Percentiles rank a stretch among this genome's conserved stretches.
These are phyloP conservation scores for Colletotrichum graminicola DNA, from an alignment of 2,329 filamentous ascomycete genomes.

Conservation along the genomic window DNA sequence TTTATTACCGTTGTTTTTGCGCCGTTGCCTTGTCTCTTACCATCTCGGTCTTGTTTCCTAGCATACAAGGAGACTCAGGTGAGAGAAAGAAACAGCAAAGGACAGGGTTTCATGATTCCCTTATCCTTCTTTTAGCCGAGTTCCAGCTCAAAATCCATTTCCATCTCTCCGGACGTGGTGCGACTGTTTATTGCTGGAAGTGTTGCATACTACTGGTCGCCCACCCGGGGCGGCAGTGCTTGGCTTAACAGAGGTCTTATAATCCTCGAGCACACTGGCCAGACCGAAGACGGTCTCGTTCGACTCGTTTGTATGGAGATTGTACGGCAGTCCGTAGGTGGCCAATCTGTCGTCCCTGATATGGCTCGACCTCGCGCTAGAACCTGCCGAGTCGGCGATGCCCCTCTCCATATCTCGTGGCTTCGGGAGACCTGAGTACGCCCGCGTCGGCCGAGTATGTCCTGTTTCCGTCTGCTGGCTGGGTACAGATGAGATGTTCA, in stretches of 20 bases:
- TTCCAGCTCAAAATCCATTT: conserved; percentile 1
- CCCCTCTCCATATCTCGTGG: conserved; percentile 26
- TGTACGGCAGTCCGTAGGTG: conserved; percentile 10
- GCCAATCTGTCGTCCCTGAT: conserved; percentile 16
- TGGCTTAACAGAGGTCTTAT: conserved; percentile 16
- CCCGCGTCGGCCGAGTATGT: conserved; percentile 9
- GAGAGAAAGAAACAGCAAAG: background rate
- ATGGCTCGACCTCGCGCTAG: conserved; percentile 25
- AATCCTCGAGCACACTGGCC: conserved; percentile 30
- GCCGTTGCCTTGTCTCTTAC: background rate
- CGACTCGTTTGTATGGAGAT: conserved; percentile 25
- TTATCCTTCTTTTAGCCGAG: background rate
- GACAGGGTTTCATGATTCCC: background rate
- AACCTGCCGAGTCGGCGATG: conserved; percentile 5
- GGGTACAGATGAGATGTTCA: conserved; percentile 33
- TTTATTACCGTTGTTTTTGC: background rate
- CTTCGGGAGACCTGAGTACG: conserved; percentile 20
- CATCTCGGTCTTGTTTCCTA: background rate
- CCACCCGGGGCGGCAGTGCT: conserved; percentile 6
- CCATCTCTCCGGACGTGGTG: conserved; percentile 1
- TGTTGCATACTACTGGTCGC: conserved; percentile 2
- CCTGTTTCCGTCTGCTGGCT: conserved; percentile 29
- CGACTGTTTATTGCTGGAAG: conserved; percentile 3
- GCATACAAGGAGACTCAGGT: background rate
- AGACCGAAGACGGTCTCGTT: conserved; percentile 30